Conservation (phyloP, 2,329 filamentous ascomycete species). For the Aspergillus brunneoviolaceus region DNA sequence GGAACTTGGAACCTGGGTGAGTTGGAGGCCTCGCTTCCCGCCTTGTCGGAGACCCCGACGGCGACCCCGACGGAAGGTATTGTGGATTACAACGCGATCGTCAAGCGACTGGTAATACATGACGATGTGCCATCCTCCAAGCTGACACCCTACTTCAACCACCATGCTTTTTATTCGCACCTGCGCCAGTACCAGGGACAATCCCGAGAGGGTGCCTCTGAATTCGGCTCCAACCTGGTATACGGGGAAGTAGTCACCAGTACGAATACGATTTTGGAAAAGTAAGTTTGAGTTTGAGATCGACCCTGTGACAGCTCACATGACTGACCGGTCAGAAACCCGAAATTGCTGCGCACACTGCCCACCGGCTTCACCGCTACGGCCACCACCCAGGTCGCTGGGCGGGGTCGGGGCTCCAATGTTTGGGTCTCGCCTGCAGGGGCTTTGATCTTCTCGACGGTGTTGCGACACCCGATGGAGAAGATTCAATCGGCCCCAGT, state of each 20-base stretch:
- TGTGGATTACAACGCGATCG: slow-evolving; percentile 70
- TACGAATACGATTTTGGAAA: slow-evolving; percentile 90
- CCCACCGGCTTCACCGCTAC: slow-evolving; percentile 84
- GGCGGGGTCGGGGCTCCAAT: slow-evolving; percentile 83
- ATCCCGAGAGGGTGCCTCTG: slow-evolving; percentile 53
- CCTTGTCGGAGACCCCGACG: slow-evolving; percentile 24
- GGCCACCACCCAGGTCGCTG: slow-evolving; percentile 84
- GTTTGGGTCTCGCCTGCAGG: slow-evolving; percentile 93
- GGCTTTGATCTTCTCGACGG: slow-evolving; percentile 80
- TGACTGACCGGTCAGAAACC: slow-evolving; percentile 59
- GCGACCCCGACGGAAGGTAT: slow-evolving; percentile 56
- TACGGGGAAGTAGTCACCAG: slow-evolving; percentile 93
- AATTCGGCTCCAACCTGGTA: slow-evolving; percentile 75
- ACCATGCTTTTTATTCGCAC: slow-evolving; percentile 72
- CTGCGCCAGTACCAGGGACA: slow-evolving; percentile 65
- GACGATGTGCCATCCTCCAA: slow-evolving; percentile 68
- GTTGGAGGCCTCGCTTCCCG: slow-evolving; percentile 53
- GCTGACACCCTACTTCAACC: slow-evolving; percentile 82
- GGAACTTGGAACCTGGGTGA: slow-evolving; percentile 60
- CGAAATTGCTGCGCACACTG: slow-evolving; percentile 69
- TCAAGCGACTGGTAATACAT: slow-evolving; percentile 74
- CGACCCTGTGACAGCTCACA: not conserved
- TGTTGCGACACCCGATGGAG: slow-evolving; percentile 77
- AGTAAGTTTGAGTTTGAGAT: slow-evolving; percentile 50
- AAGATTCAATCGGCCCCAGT: slow-evolving; percentile 73